These are phyloP conservation scores for Petrea volubilis DNA, from an alignment of 257 asterid genomes.

Conservation along the genomic window DNA sequence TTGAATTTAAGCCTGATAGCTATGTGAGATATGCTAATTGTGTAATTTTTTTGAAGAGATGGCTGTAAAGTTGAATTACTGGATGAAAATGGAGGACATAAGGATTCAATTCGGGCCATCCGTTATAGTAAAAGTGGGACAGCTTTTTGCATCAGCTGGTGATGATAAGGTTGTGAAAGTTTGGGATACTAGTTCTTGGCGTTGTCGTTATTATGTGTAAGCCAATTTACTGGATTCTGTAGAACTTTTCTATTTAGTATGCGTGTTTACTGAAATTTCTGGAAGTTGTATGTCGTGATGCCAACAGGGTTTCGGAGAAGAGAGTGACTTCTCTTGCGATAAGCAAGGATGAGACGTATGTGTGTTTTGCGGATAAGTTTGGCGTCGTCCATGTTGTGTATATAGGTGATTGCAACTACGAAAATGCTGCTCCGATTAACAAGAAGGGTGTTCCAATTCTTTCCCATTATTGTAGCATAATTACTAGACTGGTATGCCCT, in stretches of 20 bases:
- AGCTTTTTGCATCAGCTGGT: conserved; percentile 80
- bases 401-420: conserved; percentile 37
- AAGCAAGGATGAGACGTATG: conserved; percentile 59
- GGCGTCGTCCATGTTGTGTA: conserved; percentile 76
- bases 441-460: conserved; percentile 81
- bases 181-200: conserved; percentile 81
- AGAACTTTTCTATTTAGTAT: not conserved
- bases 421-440: conserved; percentile 32
- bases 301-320: conserved; percentile 78
- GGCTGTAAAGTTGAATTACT: conserved; percentile 44
- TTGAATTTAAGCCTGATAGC: not conserved
- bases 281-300: conserved; percentile 17
- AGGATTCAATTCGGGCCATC: conserved; percentile 79
- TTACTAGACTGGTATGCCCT: conserved; percentile 79
- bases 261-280: not conserved
- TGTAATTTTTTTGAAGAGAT: conserved; percentile 41
- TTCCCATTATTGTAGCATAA: conserved; percentile 94
- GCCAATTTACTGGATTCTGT: conserved; percentile 30
- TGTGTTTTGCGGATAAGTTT: conserved; percentile 90
- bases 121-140: conserved; percentile 70
- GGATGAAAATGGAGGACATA: conserved; percentile 63
- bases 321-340: conserved; percentile 89
- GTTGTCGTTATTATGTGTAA: conserved; percentile 71
- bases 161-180: conserved; percentile 91
- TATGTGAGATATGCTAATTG: not conserved